Percentiles rank a stretch among this genome's conserved stretches.
Conservation (phyloP, 768 basidiomycete species). For the Daedaleopsis sinensis region DNA sequence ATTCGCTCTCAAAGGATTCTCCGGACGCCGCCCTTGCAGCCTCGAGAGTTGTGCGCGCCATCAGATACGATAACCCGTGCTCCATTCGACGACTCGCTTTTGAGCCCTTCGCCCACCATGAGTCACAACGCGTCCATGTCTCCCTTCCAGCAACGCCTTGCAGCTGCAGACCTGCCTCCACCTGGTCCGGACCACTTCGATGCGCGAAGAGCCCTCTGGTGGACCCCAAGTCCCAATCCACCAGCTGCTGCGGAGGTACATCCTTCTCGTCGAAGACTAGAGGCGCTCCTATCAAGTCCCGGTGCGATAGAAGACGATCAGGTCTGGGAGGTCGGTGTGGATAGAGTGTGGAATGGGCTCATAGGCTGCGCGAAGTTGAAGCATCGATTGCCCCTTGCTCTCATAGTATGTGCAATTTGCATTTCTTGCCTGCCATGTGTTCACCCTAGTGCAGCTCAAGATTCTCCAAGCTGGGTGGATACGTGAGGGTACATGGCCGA, state of each 20-base stretch:
- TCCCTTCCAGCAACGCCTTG: slow-evolving; percentile 45
- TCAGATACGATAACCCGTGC: slow-evolving; percentile 10
- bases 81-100: slow-evolving; percentile 1
- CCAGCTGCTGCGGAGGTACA: slow-evolving; percentile 33
- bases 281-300: slow-evolving; percentile 50
- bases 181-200: slow-evolving; percentile 68
- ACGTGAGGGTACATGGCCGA: slow-evolving; percentile 78
- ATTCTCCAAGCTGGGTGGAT: slow-evolving; percentile 77
- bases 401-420: slow-evolving; percentile 53
- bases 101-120: neutral
- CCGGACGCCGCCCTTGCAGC: neutral
- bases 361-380: slow-evolving; percentile 60
- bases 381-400: slow-evolving; percentile 58
- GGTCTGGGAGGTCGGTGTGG: slow-evolving; percentile 58
- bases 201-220: slow-evolving; percentile 68
- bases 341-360: slow-evolving; percentile 67
- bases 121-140: slow-evolving; percentile 18
- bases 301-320: slow-evolving; percentile 52
- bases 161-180: slow-evolving; percentile 48
- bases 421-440: neutral
- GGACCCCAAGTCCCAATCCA: slow-evolving; percentile 36
- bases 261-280: slow-evolving; percentile 40
- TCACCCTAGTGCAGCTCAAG: slow-evolving; percentile 54
- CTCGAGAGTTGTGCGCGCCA: slow-evolving; percentile 10
- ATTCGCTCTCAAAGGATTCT: neutral